Evolutionary conservation across 1,284 basidiomycete genomes (phyloP), one percentile per base, ranked within the genome.

Genomic region (Schizopora paradoxa): DNA sequence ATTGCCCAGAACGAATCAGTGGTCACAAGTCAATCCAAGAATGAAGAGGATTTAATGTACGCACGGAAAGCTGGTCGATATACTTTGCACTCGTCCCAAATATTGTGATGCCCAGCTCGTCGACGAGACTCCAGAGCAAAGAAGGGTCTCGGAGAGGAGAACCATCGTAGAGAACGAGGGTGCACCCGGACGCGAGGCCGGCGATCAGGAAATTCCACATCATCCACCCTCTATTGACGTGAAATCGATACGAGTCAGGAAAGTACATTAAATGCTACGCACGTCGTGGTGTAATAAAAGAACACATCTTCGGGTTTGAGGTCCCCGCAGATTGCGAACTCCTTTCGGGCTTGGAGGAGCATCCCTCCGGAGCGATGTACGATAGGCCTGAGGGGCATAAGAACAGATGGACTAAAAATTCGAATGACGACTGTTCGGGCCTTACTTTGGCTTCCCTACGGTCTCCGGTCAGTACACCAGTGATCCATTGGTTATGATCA

Each of bases 231-330:
- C 82, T 86, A 59, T 32, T 35, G 25, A 23, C 28, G 26, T 14
- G 7, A 29, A 10, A 11, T 19, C 13, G 7, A 11, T 10, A n/a
- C 18, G 33, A 14, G 33, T 10, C 3, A 35, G 33, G 11, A 35
- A 19, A 13, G 22, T 10, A 23, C 6, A 23, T 14, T n/a, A 23
- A 4, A 23, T 40, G 16, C 37, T 52, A 71, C 85, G 63, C 58
- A 87, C 83, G 87, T 87, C 34, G 87, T 90, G 1, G 89, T 89
- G 58, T 91, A 91, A 61, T 88, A 90, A 63, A 92, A 89, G 65
- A 89, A 91, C 4, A 91, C 78, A 60, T 91, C 87, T 18, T 79
- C 70, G 8, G 77, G 66, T 18, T 66, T 66, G 37, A 92, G 72
- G 57, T 86, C 86, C 4, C 77, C 86, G 59, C 86, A 90, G 23